Conservation (phyloP, 75 land plant species). For the Cunninghamia lanceolata region DNA sequence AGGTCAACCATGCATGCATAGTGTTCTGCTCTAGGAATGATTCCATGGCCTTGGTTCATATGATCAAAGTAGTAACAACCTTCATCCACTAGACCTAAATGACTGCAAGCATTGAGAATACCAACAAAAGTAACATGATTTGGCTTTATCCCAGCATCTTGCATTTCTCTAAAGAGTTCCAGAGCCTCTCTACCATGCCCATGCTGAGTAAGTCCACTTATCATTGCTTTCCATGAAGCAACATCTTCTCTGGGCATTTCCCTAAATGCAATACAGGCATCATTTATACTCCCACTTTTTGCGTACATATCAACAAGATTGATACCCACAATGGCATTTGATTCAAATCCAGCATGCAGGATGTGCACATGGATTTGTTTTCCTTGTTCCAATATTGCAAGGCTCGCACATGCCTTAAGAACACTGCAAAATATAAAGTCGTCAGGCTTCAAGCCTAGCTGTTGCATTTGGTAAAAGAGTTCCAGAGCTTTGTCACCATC, state of each 20-base stretch:
- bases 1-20: constrained; percentile 22
- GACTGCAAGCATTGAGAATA: constrained; percentile 17
- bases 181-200: constrained; percentile 8
- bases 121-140: constrained; percentile 15
- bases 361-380: not conserved
- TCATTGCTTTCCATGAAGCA: constrained; percentile 25
- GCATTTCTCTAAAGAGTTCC: constrained; percentile 14
- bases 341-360: constrained; percentile 10
- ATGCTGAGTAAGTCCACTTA: constrained; percentile 18
- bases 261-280: constrained; percentile 18
- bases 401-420: not conserved
- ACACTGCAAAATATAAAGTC: not conserved
- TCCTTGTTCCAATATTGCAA: not conserved
- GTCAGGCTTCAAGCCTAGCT: constrained; percentile 5
- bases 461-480: constrained; percentile 29
- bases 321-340: constrained; percentile 14
- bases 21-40: constrained; percentile 6
- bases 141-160: constrained; percentile 5
- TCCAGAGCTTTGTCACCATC: constrained; percentile 24
- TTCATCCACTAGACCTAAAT: constrained; percentile 20
- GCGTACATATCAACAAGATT: constrained; percentile 18
- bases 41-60: constrained; percentile 5
- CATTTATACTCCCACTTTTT: constrained; percentile 21
- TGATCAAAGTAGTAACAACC: constrained; percentile 16
- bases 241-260: constrained; percentile 11